Conservation (phyloP, 2,329 filamentous ascomycete genomes). For the Bipolaris sorokiniana region DNA sequence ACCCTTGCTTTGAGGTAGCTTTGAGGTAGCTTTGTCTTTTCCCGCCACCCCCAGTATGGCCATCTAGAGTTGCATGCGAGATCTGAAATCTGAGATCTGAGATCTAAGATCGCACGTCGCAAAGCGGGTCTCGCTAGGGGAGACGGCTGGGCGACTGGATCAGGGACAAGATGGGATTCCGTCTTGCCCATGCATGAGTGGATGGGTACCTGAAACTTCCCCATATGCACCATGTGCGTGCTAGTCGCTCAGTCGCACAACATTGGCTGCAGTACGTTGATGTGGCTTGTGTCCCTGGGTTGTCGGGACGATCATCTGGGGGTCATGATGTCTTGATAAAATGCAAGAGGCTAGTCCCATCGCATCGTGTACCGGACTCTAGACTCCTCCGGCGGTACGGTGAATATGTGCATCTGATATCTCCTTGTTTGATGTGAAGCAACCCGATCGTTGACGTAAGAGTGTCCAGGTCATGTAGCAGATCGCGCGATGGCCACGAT, state of each 20-base stretch:
- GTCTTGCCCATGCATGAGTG: slow-evolving; percentile 1
- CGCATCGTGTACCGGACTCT: neutral
- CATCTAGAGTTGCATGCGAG: slow-evolving; percentile 9
- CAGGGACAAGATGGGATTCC: slow-evolving; percentile 10
- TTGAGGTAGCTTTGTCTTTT: neutral
- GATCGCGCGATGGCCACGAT: slow-evolving; percentile 7
- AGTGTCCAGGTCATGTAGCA: neutral
- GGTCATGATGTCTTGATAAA: slow-evolving; percentile 6
- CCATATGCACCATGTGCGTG: slow-evolving; percentile 3
- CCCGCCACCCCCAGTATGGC: neutral
- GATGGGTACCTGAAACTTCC: slow-evolving; percentile 8
- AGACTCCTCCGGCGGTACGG: neutral
- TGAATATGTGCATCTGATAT: neutral
- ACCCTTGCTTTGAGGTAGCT: neutral
- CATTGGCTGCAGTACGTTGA: neutral
- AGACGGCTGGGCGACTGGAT: neutral
- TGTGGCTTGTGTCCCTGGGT: neutral
- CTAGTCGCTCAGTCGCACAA: neutral
- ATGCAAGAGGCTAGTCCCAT: slow-evolving; percentile 6
- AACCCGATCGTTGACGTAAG: slow-evolving; percentile 18
- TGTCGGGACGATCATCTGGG: neutral
- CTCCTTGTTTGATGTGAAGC: neutral
- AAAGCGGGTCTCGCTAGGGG: neutral
- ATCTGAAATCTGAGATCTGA: slow-evolving; percentile 8
- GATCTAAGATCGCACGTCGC: slow-evolving; percentile 1